Base-by-base conservation (phyloP, 208 protist genomes). In the Leishmania lainsoni region DNA sequence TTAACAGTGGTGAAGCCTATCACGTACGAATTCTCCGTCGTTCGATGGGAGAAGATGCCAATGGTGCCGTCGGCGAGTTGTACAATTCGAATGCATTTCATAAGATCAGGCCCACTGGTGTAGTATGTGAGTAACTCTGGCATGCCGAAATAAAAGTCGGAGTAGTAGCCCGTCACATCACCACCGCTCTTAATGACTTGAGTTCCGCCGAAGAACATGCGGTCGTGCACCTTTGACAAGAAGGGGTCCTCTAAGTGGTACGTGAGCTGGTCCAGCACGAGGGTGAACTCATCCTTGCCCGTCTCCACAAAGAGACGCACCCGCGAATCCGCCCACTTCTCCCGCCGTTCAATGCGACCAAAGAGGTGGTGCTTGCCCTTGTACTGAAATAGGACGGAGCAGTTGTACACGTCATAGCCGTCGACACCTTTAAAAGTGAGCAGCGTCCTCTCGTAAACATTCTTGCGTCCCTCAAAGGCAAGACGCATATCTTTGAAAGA, bases 241-340 rank as follows among this genome's bases (percentile, higher is more conserved):
- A 84, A 90, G 8, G 87, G 87, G 66, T 90, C 87, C 80, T 90
- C 87, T 20, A 90, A 75, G 63, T 86, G 80, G 58, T 74, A 90
- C 14, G 72, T 80, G 26, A 86, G 70, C 56, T 79, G 56, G 71
- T 84, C 75, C 26, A 71, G 73, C 5, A 90, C 74, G 8, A 88
- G 48, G 3, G 84, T 88, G 76, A 80, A 90, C 75, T 88, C 87
- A 49, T 90, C 84, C 75, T 87, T 81, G 51, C 84, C 87, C 32
- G 87, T 89, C 66, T 91, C 75, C 39, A 83, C 84, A 51, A 91
- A 91, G 29, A 91, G 85, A 2, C 85, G 81, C 17, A 91, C 87
- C 51, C 75, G 70, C 6, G 87, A 91, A 68, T 88, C 81, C 8
- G 74, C 82, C 87, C 80, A 89, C 75, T 89, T 79, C 39, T 69